Evolutionary conservation across 495 filamentous ascomycete species (phyloP).

Genomic region (Zalerion maritima): DNA sequence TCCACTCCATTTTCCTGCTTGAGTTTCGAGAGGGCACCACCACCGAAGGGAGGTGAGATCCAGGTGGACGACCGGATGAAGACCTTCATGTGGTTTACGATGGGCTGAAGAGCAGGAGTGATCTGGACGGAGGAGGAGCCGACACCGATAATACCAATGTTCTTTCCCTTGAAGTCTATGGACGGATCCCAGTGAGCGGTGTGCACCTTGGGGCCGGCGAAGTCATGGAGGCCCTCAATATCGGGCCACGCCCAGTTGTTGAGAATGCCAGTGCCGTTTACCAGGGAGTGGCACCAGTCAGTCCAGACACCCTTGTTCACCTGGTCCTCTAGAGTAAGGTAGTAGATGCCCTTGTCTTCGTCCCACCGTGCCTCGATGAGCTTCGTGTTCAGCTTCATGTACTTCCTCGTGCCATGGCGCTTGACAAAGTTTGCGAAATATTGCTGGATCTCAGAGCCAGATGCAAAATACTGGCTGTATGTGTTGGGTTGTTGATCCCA

Average conservation of each 20-base stretch:
- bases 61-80: conserved; percentile 45
- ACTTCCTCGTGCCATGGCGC: conserved; percentile 13
- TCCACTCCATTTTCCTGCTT: no score
- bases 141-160: conserved; percentile 23
- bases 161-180: conserved; percentile 31
- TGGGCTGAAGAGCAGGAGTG: conserved; percentile 30
- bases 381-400: conserved; percentile 17
- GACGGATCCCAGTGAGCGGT: conserved; percentile 34
- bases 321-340: conserved; percentile 1
- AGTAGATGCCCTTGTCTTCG: conserved; percentile 1
- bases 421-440: conserved; percentile 19
- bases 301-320: neutral
- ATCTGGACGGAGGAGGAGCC: conserved; percentile 38
- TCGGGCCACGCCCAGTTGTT: conserved; percentile 32
- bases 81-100: conserved; percentile 29
- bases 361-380: neutral
- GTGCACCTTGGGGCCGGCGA: conserved; percentile 32
- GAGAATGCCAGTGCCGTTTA: conserved; percentile 2
- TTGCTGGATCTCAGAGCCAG: conserved; percentile 17
- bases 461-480: conserved; percentile 20
- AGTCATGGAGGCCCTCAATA: conserved; percentile 20
- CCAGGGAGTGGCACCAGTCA: conserved; percentile 1
- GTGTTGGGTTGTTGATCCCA: conserved; percentile 1
- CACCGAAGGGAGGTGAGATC: conserved; percentile 38
- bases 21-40: no score